These are phyloP conservation scores for Lachnellula occidentalis DNA, from an alignment of 2,329 filamentous ascomycete genomes.

Conservation along the genomic window DNA sequence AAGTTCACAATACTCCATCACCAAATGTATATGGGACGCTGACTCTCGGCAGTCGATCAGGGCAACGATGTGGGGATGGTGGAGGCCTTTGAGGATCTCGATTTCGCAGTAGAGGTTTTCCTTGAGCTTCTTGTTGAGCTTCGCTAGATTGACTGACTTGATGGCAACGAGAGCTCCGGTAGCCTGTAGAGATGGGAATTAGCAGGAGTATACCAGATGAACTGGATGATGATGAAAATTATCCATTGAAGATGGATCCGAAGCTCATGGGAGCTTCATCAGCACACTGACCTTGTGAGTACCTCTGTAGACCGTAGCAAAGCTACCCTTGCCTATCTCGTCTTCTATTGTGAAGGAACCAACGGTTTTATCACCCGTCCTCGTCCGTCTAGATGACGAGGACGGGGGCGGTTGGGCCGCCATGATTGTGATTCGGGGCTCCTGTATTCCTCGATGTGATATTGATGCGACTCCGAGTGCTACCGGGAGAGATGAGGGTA, in stretches of 20 bases:
- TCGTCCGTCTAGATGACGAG: conserved; percentile 34
- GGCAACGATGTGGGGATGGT: conserved; percentile 94
- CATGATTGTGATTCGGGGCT: conserved; percentile 27
- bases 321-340: conserved; percentile 96
- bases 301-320: conserved; percentile 89
- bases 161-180: conserved; percentile 82
- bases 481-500: conserved; percentile 34
- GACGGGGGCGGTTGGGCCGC: conserved; percentile 39
- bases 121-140: conserved; percentile 91
- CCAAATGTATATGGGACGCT: conserved; percentile 81
- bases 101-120: conserved; percentile 96
- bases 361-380: conserved; percentile 50
- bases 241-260: background rate
- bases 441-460: conserved; percentile 11
- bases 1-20: conserved; percentile 98
- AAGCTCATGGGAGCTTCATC: background rate
- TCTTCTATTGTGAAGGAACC: conserved; percentile 70
- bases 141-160: conserved; percentile 88
- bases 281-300: conserved; percentile 66
- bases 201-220: conserved; percentile 9
- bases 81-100: conserved; percentile 85
- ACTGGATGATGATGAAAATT: background rate
- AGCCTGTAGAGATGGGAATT: conserved; percentile 46
- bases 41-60: conserved; percentile 93
- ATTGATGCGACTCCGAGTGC: conserved; percentile 15